Base-by-base conservation (phyloP, 2,329 filamentous ascomycete species). In the Hymenoscyphus linearis region DNA sequence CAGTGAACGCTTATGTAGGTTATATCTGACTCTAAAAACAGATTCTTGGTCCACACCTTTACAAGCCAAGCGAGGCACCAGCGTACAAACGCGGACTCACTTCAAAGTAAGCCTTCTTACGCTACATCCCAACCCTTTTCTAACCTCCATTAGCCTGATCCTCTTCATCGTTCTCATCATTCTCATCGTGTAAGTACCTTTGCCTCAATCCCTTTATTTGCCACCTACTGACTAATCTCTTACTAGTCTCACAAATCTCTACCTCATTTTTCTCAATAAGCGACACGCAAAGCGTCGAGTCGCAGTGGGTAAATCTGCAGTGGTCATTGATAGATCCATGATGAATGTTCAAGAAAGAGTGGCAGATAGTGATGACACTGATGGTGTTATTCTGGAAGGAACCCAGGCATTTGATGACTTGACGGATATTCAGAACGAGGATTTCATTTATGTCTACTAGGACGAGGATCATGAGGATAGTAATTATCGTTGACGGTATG, bases 31-130 rank as follows among this genome's bases (percentile, higher is more conserved):
- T 25, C 12, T 16, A 26, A 22, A 2, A 26, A 18, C 13, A 59
- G 58, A 83, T 89, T 37, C 76, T 88, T 25, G 86, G 86, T 0
- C 86, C 86, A 0, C 80, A 85, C 54, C 76, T 89, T 0, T 89
- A 87, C 71, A 85, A 81, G 3, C 81, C 83, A 0, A 78, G 78
- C 2, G 84, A 88, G 67, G 81, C 80, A 35, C 85, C 85, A 0
- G 72, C 78, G 2, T 88, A 88, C 59, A 55, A 35, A 27, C 63
- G 62, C 5, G 65, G 86, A 2, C 74, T 89, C 0, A 76, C 79
- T 1, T 80, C 82, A 1, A 87, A 87, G 74, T 76, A 71, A 64
- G 69, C 34, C 26, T 12, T 35, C 18, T 50, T 10, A 13, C 18
- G 18, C 18, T 22, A 22, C 22, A 18, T 5, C 18, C 18, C 9